Conservation (phyloP, 1,284 basidiomycete genomes). For the Sphagnurus paluster region DNA sequence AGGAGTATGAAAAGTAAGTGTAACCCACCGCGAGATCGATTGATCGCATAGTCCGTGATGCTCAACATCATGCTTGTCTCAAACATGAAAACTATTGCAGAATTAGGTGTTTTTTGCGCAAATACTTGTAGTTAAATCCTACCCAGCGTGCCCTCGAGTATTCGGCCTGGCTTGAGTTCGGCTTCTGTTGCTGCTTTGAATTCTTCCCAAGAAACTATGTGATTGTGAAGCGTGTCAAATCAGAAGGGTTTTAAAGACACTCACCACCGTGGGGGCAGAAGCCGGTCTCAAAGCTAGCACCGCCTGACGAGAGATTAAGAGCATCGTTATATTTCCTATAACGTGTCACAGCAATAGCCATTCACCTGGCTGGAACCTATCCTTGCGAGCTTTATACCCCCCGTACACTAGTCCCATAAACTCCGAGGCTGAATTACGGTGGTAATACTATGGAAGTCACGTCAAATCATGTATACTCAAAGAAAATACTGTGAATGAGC, state of each 20-base stretch:
- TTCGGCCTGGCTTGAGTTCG: conserved; percentile 49
- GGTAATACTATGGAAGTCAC: conserved; percentile 56
- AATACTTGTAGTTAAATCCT: conserved; percentile 11
- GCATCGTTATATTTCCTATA: too few species aligned
- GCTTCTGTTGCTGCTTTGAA: conserved; percentile 54
- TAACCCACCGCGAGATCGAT: conserved; percentile 53
- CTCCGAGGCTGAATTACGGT: conserved; percentile 62
- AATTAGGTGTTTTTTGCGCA: background rate
- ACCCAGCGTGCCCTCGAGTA: conserved; percentile 59
- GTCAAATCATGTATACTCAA: background rate
- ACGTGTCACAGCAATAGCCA: background rate
- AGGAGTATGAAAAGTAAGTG: background rate
- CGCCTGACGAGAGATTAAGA: conserved; percentile 22
- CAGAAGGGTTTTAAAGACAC: conserved; percentile 12
- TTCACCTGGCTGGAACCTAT: conserved; percentile 54
- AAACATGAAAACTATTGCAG: conserved; percentile 57
- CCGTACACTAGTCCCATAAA: conserved; percentile 65
- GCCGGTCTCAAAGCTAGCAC: conserved; percentile 61
- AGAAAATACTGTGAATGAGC: background rate
- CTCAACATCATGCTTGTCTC: conserved; percentile 64
- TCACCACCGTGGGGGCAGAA: conserved; percentile 62
- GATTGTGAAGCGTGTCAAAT: conserved; percentile 1
- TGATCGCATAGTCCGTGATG: conserved; percentile 63
- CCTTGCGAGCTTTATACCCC: conserved; percentile 58
- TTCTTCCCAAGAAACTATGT: conserved; percentile 53